Evolutionary conservation across 805 yeast genomes (phyloP).

Genomic region (Yarrowia keelungensis): DNA sequence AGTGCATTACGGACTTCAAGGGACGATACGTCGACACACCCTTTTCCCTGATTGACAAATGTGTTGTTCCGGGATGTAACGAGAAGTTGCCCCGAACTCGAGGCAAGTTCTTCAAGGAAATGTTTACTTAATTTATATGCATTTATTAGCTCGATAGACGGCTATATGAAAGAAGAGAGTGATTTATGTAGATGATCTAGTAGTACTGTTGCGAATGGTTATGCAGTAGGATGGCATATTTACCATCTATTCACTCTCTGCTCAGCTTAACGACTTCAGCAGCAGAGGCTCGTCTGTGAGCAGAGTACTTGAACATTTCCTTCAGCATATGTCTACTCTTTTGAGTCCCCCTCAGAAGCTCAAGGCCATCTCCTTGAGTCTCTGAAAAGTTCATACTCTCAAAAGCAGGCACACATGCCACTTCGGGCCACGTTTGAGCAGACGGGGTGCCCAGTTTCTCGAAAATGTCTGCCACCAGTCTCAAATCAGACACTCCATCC

Average conservation of each 20-base stretch:
- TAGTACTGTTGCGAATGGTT: too few relatives aligned
- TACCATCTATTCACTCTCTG: too few relatives aligned
- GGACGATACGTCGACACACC: conserved; percentile 34
- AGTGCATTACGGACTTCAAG: conserved; percentile 32
- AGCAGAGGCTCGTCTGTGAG: conserved; percentile 27
- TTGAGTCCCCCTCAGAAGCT: conserved; percentile 9
- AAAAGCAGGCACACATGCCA: conserved; percentile 39
- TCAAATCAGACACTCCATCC: conserved; percentile 59
- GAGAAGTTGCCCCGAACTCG: conserved; percentile 6
- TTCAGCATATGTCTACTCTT: neutral
- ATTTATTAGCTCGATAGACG: conserved; percentile 8
- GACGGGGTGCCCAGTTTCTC: conserved; percentile 68
- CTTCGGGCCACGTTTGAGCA: conserved; percentile 44
- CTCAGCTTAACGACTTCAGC: neutral
- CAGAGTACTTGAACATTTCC: conserved; percentile 5
- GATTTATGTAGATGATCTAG: neutral
- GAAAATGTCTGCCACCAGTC: conserved; percentile 62
- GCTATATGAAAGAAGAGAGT: neutral
- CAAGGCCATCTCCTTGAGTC: conserved; percentile 8
- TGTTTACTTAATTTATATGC: conserved; percentile 36
- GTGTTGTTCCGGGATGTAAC: conserved; percentile 16
- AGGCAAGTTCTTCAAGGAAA: conserved; percentile 38
- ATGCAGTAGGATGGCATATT: too few relatives aligned
- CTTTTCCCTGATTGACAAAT: conserved; percentile 39
- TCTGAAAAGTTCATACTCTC: conserved; percentile 40